Evolutionary conservation across 345 rosid genomes (phyloP).

Genomic region (Pelargonium nanum): DNA sequence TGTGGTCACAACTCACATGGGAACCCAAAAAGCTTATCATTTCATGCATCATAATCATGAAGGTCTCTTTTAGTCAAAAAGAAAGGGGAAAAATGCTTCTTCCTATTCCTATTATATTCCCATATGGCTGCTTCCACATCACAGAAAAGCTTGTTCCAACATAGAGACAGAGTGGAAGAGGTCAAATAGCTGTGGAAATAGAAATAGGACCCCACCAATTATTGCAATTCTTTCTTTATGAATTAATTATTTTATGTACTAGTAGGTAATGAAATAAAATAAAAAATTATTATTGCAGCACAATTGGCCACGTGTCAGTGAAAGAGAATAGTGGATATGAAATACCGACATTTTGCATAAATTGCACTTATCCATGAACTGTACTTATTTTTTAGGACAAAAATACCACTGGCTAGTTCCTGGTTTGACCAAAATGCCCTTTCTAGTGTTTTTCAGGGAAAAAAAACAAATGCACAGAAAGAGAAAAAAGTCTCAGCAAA

Average conservation of each 20-base stretch:
- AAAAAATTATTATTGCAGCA: slow-evolving; percentile 11
- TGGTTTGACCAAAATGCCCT: slow-evolving; percentile 3
- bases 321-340: slow-evolving; percentile 15
- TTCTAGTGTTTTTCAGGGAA: background rate
- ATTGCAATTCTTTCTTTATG: background rate
- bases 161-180: slow-evolving; percentile 4
- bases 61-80: too few species aligned
- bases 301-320: slow-evolving; percentile 17
- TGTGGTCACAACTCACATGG: background rate
- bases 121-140: slow-evolving; percentile 1
- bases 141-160: background rate
- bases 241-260: too few species aligned
- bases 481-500: too few species aligned
- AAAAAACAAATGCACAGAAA: background rate
- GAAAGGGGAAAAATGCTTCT: too few species aligned
- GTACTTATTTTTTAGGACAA: slow-evolving; percentile 2
- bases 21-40: slow-evolving; percentile 3
- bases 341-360: slow-evolving; percentile 9
- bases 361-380: slow-evolving; percentile 8
- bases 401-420: background rate
- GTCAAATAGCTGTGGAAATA: background rate
- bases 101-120: background rate
- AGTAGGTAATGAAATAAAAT: background rate
- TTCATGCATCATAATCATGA: background rate
- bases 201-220: slow-evolving; percentile 6